Evolutionary conservation across 2,329 filamentous ascomycete genomes (phyloP), one percentile per base, ranked within the genome.

Genomic region (Ascochyta koolunga): DNA sequence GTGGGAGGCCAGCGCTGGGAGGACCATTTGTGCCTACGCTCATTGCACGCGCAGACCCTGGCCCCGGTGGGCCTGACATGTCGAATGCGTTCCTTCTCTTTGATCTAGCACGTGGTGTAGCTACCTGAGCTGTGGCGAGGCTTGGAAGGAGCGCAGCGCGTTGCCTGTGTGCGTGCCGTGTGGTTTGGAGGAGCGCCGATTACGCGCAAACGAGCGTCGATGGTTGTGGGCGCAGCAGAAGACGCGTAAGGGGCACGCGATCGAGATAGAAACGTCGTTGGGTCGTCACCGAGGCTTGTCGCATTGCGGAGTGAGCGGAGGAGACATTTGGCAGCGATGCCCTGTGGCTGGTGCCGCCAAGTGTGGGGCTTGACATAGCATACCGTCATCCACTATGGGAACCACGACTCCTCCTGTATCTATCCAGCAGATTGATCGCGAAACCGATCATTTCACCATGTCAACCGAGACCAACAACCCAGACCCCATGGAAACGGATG

Each of bases 11-110:
- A 22, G 73, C 73, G 38, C 69, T 75, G 25, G 74, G 72, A 36
- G 77, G 78, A 4, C 78, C 74, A 57, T 66, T 77, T 53, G 72
- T 77, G 56, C 76, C 76, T 39, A 78, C 74, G 53, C 77, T 77
- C 67, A 73, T 72, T 21, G 68, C 69, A 42, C 75, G 65, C 35
- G 64, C 65, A 51, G 71, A 68, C 36, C 69, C 71, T 54, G 67
- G 66, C 58, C 72, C 72, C 51, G 66, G 70, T 47, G 68, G 67
- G 62, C 69, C 68, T 57, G 73, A 76, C 72, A 75, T 75, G 50
- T 57, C 54, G 54, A 50, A 25, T 46, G 48, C 48, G 54, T 55
- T 57, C 59, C 58, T 65, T 61, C 63, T 60, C 58, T 60, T 66
- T 50, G 57, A 57, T 50, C 33, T 56, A 33, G 37, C 40, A 45